Evolutionary conservation across 352 stramenopile species (phyloP), one percentile per base, ranked within the genome.

Genomic region (Pythium dissotocum): DNA sequence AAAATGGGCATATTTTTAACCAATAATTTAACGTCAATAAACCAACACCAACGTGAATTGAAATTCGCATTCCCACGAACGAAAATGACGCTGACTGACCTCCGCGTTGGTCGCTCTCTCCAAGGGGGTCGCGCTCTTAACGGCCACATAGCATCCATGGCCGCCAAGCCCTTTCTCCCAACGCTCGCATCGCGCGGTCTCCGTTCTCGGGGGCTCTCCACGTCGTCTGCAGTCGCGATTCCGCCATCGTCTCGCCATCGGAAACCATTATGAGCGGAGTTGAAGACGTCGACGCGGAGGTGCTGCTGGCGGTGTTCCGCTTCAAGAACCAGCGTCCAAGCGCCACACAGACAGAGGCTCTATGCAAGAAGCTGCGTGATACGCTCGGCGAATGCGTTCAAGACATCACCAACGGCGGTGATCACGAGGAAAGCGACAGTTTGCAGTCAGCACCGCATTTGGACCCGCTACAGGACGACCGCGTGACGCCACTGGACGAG

Each of bases 311-410:
- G 6, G 53, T 86, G 6, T 82, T 88, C 54, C 77, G 76, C 36
- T 86, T 85, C 58, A 76, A 76, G 68, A 61, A 83, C 69, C 73
- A 80, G 44, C 16, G 49, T 1, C 77, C 81, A 7, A 85, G 70
- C n/a, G 38, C 63, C 0, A 30, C 51, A 2, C 81, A 87, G 51
- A 62, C 74, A 12, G 70, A 46, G 12, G 16, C 26, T 5, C 56
- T 71, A 6, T 84, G 79, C 53, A n/a, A 24, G 2, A 21, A 33
- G 38, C 61, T 87, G 16, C 36, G 58, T 1, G 36, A 56, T 8
- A 30, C 28, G 21, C 78, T 87, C 44, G 10, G 54, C 38, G 46
- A 1, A 0, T 79, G 80, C 35, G 67, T 75, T 5, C 4, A 21
- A 4, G 63, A 32, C 14, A 58, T 76, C 5, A 26, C 13, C 7